Conservation (phyloP, 164 flowering plant genomes). For the Dillenia turbinata region DNA sequence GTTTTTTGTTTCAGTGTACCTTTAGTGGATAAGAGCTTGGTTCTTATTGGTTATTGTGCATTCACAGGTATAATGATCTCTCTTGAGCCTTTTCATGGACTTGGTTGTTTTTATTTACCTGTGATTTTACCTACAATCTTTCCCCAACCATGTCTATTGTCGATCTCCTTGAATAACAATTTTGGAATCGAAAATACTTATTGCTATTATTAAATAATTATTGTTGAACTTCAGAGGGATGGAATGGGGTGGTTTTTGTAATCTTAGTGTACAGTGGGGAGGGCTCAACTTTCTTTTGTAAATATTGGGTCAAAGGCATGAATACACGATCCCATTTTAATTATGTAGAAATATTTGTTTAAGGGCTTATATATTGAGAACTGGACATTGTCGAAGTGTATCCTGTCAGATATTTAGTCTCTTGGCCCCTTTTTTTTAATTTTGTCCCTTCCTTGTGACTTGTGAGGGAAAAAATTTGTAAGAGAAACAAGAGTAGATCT, state of each 20-base stretch:
- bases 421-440: not conserved
- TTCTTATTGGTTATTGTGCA: slow-evolving; percentile 67
- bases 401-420: not conserved
- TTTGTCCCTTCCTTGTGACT: not conserved
- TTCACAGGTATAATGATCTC: slow-evolving; percentile 62
- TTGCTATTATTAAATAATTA: not conserved
- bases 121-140: not conserved
- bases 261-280: not conserved
- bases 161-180: not conserved
- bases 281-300: not conserved
- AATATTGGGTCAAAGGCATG: not conserved
- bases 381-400: no score
- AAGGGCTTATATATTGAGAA: no score
- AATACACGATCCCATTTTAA: no score
- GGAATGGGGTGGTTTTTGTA: not conserved
- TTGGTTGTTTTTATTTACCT: not conserved
- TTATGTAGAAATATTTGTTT: no score
- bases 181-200: not conserved
- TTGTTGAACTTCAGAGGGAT: not conserved
- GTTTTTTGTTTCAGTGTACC: slow-evolving; percentile 56
- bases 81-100: not conserved
- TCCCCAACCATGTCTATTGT: not conserved
- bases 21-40: slow-evolving; percentile 71
- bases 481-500: no score
- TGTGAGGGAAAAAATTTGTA: no score